Base-by-base conservation (phyloP, 331 rosid genomes). In the Telfairia occidentalis region DNA sequence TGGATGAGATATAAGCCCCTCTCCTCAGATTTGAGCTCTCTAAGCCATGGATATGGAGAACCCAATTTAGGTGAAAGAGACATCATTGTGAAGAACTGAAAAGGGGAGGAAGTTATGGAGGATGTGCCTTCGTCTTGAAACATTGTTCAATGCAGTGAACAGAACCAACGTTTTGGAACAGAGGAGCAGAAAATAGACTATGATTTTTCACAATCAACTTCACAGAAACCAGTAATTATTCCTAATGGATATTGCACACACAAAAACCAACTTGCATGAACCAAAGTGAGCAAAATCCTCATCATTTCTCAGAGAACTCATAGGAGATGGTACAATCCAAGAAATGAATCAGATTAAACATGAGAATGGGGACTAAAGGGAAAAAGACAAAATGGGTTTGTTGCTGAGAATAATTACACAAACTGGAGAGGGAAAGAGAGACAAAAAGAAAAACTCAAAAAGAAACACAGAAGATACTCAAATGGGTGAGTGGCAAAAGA, bases 1-100 rank as follows among this genome's bases (percentile, higher is more conserved):
- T 88, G 93, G 82, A 92, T 92, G 83, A 92, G 73, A 77, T 80
- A 92, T 82, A 92, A 82, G 70, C 96, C 97, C 83, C 92, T 75
- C 70, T 89, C 93, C 77, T 92, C 97, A 0, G 93, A 89, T 83
- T 88, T 85, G 16, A 88, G 83, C 73, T 92, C 97, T 71, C 84
- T 83, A 59, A 85, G 89, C 96, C 89, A 90, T 13, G 89, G 83
- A 40, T 82, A 74, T 1, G 98, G 89, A 55, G 95, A 87, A 64
- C 95, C 91, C 83, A 88, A 79, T 78, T 78, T 86, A 64, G 91
- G 87, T 21, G 92, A 84, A 78, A 78, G 83, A n/a, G 97, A 83
- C 91, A 84, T 89, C 84, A 83, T 85, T 67, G 98, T 82, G 65
- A 87, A 87, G 66, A 84, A 74, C 78, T 89, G 89, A 58, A 88